These are phyloP conservation scores for Paracorniculantispora psalliotae DNA, from an alignment of 2,329 filamentous ascomycete species.

Conservation along the genomic window DNA sequence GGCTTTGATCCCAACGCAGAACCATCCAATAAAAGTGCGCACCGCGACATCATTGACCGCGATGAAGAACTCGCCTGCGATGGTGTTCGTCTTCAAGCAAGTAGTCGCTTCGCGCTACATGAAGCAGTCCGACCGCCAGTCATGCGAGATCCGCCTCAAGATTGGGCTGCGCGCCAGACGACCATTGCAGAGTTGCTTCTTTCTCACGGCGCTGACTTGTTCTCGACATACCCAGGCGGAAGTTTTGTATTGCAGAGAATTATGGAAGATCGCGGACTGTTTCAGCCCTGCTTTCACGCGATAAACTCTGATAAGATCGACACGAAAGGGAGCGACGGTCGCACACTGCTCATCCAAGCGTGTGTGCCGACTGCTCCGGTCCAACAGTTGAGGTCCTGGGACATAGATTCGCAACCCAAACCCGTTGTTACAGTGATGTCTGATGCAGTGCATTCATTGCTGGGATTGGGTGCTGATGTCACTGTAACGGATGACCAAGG, in stretches of 20 bases:
- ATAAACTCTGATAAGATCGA: neutral
- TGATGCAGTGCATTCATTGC: neutral
- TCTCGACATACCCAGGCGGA: neutral
- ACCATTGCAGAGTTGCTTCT: neutral
- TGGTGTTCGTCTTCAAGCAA: neutral
- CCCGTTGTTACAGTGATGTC: neutral
- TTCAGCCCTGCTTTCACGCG: neutral
- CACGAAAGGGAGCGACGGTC: neutral
- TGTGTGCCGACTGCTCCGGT: neutral
- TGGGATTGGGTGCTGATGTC: neutral
- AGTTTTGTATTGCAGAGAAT: slow-evolving; percentile 2
- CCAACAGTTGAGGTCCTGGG: neutral
- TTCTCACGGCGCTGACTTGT: neutral
- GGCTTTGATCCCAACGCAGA: slow-evolving; percentile 8
- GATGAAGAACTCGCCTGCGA: neutral
- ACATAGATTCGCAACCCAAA: neutral
- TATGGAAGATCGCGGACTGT: neutral
- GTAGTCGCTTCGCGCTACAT: neutral
- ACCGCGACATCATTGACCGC: neutral
- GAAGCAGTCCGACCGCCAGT: neutral
- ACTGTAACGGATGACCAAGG: neutral
- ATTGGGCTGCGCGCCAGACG: neutral
- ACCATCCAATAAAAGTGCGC: neutral
- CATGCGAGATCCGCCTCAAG: neutral
- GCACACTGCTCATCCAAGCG: neutral